phyloP scores from a whole-genome alignment of 2,329 filamentous ascomycete genomes.

The Monilinia fructigena region DNA sequence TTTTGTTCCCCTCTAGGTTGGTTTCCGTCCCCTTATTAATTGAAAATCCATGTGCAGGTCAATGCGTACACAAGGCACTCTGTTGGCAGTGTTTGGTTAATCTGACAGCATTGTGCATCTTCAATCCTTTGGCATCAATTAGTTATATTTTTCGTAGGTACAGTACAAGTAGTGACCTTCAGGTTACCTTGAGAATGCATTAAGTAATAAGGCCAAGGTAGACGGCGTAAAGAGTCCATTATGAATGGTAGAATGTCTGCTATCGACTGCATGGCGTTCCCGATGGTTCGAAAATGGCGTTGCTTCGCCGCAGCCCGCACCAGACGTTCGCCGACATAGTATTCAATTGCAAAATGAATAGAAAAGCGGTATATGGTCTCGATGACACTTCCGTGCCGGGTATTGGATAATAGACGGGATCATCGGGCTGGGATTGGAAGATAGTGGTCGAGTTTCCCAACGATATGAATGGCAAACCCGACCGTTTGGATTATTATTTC shows the following conservation, averaged over 20 bases:
- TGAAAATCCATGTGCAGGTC: constrained; percentile 20
- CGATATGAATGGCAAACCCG: constrained; percentile 15
- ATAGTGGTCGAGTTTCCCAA: constrained; percentile 11
- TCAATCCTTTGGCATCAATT: constrained; percentile 21
- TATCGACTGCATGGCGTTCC: constrained; percentile 23
- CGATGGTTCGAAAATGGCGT: constrained; percentile 23
- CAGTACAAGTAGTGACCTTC: constrained; percentile 16
- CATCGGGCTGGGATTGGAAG: constrained; percentile 21
- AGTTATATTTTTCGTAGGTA: constrained; percentile 12
- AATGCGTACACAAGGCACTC: constrained; percentile 21
- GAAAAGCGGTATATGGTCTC: constrained; percentile 17
- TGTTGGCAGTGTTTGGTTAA: constrained; percentile 20
- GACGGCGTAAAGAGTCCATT: constrained; percentile 9
- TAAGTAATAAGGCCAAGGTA: constrained; percentile 16
- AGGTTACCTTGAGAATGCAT: constrained; percentile 22
- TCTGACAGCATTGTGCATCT: constrained; percentile 25
- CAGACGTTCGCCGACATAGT: constrained; percentile 18
- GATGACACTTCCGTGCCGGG: constrained; percentile 17
- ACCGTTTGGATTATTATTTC: constrained; percentile 19
- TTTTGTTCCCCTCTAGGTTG: constrained; percentile 23
- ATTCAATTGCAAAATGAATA: constrained; percentile 11
- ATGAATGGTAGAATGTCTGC: constrained; percentile 22
- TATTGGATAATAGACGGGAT: constrained; percentile 17
- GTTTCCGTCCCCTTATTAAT: constrained; percentile 22
- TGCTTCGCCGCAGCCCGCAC: constrained; percentile 22